These are phyloP conservation scores for Tetrastigma voinierianum DNA, from an alignment of 164 flowering plant species.

Conservation along the genomic window DNA sequence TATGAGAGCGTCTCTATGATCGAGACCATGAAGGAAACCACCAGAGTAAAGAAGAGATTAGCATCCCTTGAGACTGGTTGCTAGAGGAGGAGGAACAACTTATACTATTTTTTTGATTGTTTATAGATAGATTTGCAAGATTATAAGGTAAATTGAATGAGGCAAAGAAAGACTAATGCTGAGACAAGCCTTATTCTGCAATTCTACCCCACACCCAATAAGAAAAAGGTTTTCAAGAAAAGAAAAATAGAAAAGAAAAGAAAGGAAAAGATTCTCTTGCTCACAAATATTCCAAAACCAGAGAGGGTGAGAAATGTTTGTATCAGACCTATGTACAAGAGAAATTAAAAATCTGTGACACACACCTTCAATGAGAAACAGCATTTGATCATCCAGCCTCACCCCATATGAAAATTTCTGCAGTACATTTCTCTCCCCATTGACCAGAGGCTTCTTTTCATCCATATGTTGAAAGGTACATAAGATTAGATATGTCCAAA, in stretches of 20 bases:
- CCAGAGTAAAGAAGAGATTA: not conserved
- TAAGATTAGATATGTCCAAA: slow-evolving; percentile 19
- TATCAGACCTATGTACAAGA: slow-evolving; percentile 24
- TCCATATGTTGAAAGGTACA: not conserved
- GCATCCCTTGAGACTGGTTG: too few relatives aligned
- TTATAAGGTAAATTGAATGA: slow-evolving; percentile 8
- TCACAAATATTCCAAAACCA: slow-evolving; percentile 12
- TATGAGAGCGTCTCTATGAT: too few relatives aligned
- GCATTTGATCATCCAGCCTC: slow-evolving; percentile 2
- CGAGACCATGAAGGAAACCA: not conserved
- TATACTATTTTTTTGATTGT: not conserved
- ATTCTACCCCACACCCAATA: slow-evolving; percentile 22
- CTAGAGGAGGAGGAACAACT: not conserved
- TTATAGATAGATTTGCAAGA: slow-evolving; percentile 7
- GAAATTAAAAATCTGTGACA: slow-evolving; percentile 10
- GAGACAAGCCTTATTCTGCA: slow-evolving; percentile 18
- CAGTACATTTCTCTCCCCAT: too few relatives aligned
- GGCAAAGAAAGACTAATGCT: not conserved
- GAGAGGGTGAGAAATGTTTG: slow-evolving; percentile 11
- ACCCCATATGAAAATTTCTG: too few relatives aligned
- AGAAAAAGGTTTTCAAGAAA: slow-evolving; percentile 7
- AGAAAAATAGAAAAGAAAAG: too few relatives aligned
- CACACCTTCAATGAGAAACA: slow-evolving; percentile 15
- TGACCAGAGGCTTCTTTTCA: not conserved
- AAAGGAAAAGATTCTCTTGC: slow-evolving; percentile 2